Conservation (phyloP, 352 stramenopile genomes). For the Globisporangium nunn region DNA sequence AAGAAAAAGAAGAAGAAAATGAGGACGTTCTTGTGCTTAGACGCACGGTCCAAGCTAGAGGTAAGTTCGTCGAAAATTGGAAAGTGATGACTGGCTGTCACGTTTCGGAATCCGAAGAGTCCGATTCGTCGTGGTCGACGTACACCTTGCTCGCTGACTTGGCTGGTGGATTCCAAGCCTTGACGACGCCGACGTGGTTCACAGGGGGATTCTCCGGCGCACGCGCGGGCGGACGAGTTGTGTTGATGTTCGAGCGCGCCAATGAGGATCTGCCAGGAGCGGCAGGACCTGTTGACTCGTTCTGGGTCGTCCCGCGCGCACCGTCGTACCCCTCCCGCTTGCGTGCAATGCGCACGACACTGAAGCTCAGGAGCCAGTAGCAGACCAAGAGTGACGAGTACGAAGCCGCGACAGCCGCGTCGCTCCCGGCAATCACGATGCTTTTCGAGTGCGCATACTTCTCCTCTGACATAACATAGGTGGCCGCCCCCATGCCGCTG, state of each 20-base stretch:
- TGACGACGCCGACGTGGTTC: background rate
- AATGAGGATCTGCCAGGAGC: background rate
- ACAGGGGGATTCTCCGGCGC: background rate
- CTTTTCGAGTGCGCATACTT: conserved; percentile 13
- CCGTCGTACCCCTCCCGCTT: background rate
- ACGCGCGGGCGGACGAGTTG: background rate
- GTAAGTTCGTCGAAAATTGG: no score
- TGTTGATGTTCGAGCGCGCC: background rate
- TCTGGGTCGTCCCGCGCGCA: background rate
- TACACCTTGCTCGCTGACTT: background rate
- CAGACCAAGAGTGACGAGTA: conserved; percentile 38
- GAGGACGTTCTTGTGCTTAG: no score
- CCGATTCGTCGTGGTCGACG: background rate
- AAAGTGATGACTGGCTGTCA: background rate
- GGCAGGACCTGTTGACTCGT: conserved; percentile 3
- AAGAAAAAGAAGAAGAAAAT: no score
- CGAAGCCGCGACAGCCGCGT: conserved; percentile 30
- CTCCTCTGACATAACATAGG: conserved; percentile 23
- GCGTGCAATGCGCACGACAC: conserved; percentile 4
- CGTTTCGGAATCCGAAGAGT: no score
- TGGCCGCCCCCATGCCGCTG: conserved; percentile 37
- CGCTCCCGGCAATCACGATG: conserved; percentile 26
- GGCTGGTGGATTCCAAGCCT: background rate
- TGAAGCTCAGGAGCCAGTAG: conserved; percentile 39
- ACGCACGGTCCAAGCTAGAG: no score